Evolutionary conservation across 768 basidiomycete genomes (phyloP), one percentile per base, ranked within the genome.

Genomic region (Auriculariales sp.): DNA sequence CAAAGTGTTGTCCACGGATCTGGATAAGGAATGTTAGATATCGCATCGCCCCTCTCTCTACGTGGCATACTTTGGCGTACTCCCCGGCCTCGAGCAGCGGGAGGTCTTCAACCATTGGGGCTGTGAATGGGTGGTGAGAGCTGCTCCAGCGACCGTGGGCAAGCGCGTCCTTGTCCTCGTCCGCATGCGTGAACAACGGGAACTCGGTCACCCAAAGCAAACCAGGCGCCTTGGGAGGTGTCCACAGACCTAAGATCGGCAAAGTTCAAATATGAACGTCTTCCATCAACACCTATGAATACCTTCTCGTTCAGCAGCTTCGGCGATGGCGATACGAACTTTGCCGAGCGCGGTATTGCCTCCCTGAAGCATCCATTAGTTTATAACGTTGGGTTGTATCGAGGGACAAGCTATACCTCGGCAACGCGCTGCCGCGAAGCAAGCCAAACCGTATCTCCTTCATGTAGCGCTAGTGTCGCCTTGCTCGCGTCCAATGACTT

Each of bases 131-230:
- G 64, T 97, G 93, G 59, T 97, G 93, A 3, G 88, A 81, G 54
- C 85, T 86, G 55, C 86, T 84, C 87, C 89, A 94, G 58, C 91
- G 73, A 28, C 92, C 92, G 50, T 79, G 74, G 3, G 90, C 85
- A 28, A 91, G 66, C 60, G 82, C 77, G 31, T 86, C 80, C 66
- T 95, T 95, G 68, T 95, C 92, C 49, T 73, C 71, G 62, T 95
- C 92, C 31, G 82, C 79, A 28, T 72, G 78, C 14, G 92, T 80
- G 68, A 94, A 95, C 22, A 97, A 72, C 12, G 93, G 93, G 62
- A 95, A 95, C 62, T 94, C 91, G 3, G 90, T 94, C 48, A 97
- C 77, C 93, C 93, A 97, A 17, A 93, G 71, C 65, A 97, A 93
- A 62, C 88, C 83, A 45, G 88, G 88, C 24, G 65, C 64, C 27